phyloP scores from a whole-genome alignment of 306 rosid genomes.

The Vigna radiata region DNA sequence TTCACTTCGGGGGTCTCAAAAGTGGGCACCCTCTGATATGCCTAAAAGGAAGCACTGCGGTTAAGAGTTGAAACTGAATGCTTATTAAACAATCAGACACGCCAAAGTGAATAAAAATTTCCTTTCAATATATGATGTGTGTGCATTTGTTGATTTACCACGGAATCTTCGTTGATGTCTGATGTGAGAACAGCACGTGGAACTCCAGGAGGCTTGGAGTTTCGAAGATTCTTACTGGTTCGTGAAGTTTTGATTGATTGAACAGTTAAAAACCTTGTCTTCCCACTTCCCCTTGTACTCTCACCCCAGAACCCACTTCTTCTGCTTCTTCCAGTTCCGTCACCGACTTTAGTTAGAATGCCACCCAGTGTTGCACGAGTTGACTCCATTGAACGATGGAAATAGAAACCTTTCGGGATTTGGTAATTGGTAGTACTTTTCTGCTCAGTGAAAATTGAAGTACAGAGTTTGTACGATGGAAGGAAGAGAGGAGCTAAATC shows the following conservation, averaged over 20 bases:
- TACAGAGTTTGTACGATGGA: conserved; percentile 1
- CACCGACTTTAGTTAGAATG: conserved; percentile 34
- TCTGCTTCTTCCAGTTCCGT: conserved; percentile 43
- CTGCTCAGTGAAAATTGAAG: background rate
- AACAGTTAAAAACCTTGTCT: conserved; percentile 44
- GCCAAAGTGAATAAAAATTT: background rate
- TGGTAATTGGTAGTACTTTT: conserved; percentile 1
- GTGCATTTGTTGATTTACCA: conserved; percentile 49
- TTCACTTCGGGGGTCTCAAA: conserved; percentile 66
- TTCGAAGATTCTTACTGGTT: conserved; percentile 36
- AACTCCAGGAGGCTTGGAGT: conserved; percentile 46
- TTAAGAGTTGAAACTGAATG: conserved; percentile 14
- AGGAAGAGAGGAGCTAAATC: background rate
- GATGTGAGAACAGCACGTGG: conserved; percentile 61
- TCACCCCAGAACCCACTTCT: conserved; percentile 63
- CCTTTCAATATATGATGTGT: background rate
- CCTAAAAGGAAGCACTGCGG: conserved; percentile 45
- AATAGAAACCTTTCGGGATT: conserved; percentile 28
- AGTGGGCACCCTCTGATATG: conserved; percentile 50
- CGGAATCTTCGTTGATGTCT: conserved; percentile 52
- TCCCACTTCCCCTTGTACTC: conserved; percentile 48
- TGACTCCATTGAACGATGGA: conserved; percentile 55
- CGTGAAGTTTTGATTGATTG: conserved; percentile 46
- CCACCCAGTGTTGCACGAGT: conserved; percentile 53
- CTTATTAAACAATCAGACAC: background rate